phyloP scores from a whole-genome alignment of 2,329 filamentous ascomycete genomes.

The Colletotrichum liaoningense region DNA sequence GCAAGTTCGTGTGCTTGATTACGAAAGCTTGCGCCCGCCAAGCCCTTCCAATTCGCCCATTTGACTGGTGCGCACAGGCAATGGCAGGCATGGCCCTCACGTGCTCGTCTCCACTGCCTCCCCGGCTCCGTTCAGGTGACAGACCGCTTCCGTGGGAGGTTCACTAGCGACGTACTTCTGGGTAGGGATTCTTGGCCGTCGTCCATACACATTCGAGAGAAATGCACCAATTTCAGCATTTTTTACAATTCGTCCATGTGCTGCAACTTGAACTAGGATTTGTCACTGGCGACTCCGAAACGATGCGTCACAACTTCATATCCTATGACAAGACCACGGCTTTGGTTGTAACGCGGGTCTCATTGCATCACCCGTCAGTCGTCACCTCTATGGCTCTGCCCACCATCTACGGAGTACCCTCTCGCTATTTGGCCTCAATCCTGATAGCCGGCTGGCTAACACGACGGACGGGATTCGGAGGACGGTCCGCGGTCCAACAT shows the following conservation, averaged over 20 bases:
- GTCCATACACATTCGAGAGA: not conserved
- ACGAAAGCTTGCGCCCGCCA: conserved; percentile 27
- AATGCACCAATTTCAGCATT: not conserved
- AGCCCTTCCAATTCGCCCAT: conserved; percentile 14
- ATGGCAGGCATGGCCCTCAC: conserved; percentile 21
- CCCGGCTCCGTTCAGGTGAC: conserved; percentile 11
- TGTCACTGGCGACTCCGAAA: not conserved
- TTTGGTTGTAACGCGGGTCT: conserved; percentile 9
- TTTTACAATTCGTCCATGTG: not conserved
- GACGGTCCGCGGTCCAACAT: not conserved
- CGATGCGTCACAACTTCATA: not conserved
- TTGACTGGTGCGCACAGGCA: not conserved
- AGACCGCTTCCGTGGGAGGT: conserved; percentile 2
- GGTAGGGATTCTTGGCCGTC: not conserved
- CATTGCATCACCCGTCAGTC: not conserved
- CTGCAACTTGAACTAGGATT: not conserved
- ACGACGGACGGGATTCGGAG: not conserved
- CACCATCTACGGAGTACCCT: not conserved
- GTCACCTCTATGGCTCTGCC: not conserved
- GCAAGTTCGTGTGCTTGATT: conserved; percentile 28
- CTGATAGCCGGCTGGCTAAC: too few species aligned
- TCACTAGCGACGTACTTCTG: not conserved
- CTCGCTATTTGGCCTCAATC: not conserved
- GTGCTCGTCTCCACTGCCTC: not conserved
- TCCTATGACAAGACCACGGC: not conserved